Conservation (phyloP, 768 basidiomycete species). For the Mycena amicta region DNA sequence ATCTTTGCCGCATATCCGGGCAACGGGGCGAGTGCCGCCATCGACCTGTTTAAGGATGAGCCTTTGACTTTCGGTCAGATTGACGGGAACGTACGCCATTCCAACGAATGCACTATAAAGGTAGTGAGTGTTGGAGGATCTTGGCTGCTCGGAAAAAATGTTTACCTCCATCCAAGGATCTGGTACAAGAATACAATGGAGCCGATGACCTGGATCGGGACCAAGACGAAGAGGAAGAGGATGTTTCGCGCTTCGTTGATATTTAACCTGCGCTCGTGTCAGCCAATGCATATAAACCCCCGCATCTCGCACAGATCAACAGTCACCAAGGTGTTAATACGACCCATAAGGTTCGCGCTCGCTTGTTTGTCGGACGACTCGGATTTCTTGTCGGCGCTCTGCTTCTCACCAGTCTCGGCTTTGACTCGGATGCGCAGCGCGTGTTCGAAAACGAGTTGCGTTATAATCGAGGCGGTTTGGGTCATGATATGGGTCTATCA, state of each 20-base stretch:
- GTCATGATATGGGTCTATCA: constrained; percentile 41
- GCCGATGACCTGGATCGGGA: constrained; percentile 20
- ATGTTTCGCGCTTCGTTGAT: constrained; percentile 30
- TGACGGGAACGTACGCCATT: constrained; percentile 30
- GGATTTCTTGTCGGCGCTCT: not conserved
- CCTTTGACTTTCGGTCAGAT: not conserved
- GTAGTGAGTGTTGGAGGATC: not conserved
- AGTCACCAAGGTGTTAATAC: constrained; percentile 46
- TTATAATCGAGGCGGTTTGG: constrained; percentile 34
- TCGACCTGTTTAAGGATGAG: constrained; percentile 34
- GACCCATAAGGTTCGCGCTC: constrained; percentile 36
- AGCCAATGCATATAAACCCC: not conserved
- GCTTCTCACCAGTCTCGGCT: constrained; percentile 30
- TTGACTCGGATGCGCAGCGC: constrained; percentile 56
- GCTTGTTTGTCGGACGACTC: not conserved
- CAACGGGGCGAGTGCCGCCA: too few species aligned
- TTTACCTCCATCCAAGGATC: too few species aligned
- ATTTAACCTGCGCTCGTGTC: constrained; percentile 16
- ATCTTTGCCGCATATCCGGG: constrained; percentile 44
- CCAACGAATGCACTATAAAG: constrained; percentile 1
- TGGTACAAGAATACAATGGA: constrained; percentile 33
- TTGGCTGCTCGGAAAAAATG: not conserved
- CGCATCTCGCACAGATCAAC: constrained; percentile 35
- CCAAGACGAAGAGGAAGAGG: too few species aligned
- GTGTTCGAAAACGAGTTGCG: too few species aligned